Percentiles rank a stretch among this genome's conserved stretches.
Evolutionary conservation across 139 green algal genomes (phyloP).

Genomic region (Micromonas commoda): DNA sequence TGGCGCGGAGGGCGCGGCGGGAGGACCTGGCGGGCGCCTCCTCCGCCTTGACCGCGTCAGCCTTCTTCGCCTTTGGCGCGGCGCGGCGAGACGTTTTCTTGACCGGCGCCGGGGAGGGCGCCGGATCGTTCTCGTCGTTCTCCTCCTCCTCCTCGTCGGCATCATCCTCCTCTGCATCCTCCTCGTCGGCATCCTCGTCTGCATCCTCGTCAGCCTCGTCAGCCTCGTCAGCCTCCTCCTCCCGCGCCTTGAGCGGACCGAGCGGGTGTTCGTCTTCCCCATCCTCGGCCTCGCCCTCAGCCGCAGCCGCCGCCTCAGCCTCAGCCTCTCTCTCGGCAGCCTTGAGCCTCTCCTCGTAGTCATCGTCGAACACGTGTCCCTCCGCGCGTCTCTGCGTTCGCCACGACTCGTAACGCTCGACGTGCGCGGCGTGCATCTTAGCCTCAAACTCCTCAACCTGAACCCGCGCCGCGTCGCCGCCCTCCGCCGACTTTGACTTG

Average conservation of each 20-base stretch:
- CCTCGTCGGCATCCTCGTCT: slow-evolving; percentile 8
- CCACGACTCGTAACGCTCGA: not conserved
- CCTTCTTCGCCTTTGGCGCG: not conserved
- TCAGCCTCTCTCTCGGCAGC: slow-evolving; percentile 3
- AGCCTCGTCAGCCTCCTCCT: slow-evolving; percentile 7
- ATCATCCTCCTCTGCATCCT: slow-evolving; percentile 14
- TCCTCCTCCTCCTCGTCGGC: slow-evolving; percentile 6
- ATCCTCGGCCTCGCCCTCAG: slow-evolving; percentile 5
- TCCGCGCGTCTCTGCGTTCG: not conserved
- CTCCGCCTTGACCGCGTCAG: not conserved
- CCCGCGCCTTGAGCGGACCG: too few relatives aligned
- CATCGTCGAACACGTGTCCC: not conserved
- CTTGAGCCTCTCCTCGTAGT: not conserved
- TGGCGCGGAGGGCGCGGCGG: not conserved
- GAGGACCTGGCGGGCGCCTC: not conserved
- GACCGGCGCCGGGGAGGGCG: not conserved
- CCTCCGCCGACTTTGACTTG: not conserved
- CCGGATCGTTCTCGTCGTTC: not conserved
- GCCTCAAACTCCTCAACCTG: slow-evolving; percentile 18
- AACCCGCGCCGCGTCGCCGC: not conserved
- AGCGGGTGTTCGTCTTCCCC: slow-evolving; percentile 33
- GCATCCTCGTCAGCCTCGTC: slow-evolving; percentile 23
- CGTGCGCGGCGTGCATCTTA: slow-evolving; percentile 8
- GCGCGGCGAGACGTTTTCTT: slow-evolving; percentile 1
- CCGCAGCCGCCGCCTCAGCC: not conserved